Evolutionary conservation across 805 yeast genomes (phyloP).

Genomic region (Cyberlindnera lachancei): DNA sequence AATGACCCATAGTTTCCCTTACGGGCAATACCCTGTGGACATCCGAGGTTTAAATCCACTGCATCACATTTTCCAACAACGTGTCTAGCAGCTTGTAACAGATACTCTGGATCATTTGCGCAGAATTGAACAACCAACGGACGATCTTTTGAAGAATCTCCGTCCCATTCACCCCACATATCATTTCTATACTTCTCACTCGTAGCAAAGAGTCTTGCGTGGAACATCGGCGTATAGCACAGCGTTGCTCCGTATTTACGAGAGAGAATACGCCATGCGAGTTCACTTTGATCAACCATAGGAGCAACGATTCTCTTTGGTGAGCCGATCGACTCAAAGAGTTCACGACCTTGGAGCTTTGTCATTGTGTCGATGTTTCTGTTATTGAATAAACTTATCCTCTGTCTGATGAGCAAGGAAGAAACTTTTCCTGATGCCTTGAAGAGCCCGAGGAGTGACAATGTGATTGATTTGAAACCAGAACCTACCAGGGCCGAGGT

Average conservation of each 20-base stretch:
- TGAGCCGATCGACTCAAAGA: constrained; percentile 59
- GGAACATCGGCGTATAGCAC: constrained; percentile 96
- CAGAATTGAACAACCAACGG: constrained; percentile 94
- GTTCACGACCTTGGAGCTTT: constrained; percentile 49
- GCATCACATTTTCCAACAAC: constrained; percentile 90
- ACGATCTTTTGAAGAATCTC: constrained; percentile 59
- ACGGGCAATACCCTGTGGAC: constrained; percentile 96
- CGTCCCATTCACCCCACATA: constrained; percentile 71
- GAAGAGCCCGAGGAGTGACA: background rate
- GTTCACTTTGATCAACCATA: constrained; percentile 95
- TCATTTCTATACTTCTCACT: constrained; percentile 72
- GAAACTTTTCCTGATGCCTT: background rate
- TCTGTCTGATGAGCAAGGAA: too few relatives aligned
- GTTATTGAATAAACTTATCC: too few relatives aligned
- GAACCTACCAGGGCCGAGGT: too few relatives aligned
- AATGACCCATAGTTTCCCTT: constrained; percentile 95
- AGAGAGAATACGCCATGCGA: constrained; percentile 89
- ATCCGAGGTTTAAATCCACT: constrained; percentile 90
- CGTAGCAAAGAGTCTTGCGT: constrained; percentile 83
- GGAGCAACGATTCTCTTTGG: constrained; percentile 93
- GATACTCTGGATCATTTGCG: constrained; percentile 86
- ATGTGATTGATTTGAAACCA: too few relatives aligned
- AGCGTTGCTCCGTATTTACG: constrained; percentile 87
- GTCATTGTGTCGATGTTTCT: constrained; percentile 13
- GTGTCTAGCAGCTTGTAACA: constrained; percentile 70